Conservation (phyloP, 2,329 filamentous ascomycete species). For the Pseudopyrenochaeta lycopersici region DNA sequence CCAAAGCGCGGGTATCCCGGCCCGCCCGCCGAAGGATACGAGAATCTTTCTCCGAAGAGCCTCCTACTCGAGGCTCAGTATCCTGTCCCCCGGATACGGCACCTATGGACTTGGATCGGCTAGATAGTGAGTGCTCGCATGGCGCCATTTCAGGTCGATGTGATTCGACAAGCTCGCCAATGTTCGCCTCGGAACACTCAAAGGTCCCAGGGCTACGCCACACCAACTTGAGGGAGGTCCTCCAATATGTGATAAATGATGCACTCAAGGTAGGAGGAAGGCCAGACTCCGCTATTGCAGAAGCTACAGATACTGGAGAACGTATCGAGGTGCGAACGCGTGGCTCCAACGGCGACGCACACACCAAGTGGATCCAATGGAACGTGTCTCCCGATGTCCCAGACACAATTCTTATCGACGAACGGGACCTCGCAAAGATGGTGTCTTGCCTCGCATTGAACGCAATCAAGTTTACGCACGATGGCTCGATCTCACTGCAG, state of each 20-base stretch:
- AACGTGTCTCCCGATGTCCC: constrained; percentile 61
- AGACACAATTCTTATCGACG: constrained; percentile 66
- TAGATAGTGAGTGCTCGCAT: constrained; percentile 35
- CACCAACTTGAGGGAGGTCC: constrained; percentile 58
- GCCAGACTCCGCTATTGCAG: constrained; percentile 60
- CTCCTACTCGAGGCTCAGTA: constrained; percentile 23
- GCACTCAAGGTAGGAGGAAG: constrained; percentile 61
- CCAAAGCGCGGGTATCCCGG: constrained; percentile 35
- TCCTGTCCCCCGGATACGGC: constrained; percentile 21
- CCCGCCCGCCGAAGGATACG: constrained; percentile 36
- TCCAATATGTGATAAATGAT: constrained; percentile 63
- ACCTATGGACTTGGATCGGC: constrained; percentile 19
- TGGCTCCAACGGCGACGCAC: constrained; percentile 54
- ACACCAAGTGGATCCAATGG: constrained; percentile 60
- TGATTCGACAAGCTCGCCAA: constrained; percentile 38
- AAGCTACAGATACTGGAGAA: constrained; percentile 58
- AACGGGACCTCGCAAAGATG: constrained; percentile 70
- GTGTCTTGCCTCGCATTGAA: constrained; percentile 72
- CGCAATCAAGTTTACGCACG: constrained; percentile 75
- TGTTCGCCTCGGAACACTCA: constrained; percentile 50
- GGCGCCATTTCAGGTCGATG: constrained; percentile 28
- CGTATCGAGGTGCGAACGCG: constrained; percentile 58
- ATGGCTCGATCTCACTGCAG: constrained; percentile 66
- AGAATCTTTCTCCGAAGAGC: constrained; percentile 43
- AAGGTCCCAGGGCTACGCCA: constrained; percentile 58